phyloP scores from a whole-genome alignment of 2,329 filamentous ascomycete species.

The Emericellopsis atlantica region DNA sequence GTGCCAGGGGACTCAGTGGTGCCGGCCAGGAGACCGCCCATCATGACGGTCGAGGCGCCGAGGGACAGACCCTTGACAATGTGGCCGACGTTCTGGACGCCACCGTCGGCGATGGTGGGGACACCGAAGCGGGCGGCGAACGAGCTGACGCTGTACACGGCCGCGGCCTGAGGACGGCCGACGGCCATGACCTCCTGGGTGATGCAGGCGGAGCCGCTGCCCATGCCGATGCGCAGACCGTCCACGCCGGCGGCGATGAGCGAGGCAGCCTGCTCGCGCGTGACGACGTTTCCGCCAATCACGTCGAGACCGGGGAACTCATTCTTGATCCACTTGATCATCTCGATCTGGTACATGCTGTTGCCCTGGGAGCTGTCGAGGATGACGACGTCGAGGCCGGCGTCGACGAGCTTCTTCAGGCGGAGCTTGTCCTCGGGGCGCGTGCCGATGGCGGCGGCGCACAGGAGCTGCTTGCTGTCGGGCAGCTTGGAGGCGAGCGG shows the following conservation, averaged over 20 bases:
- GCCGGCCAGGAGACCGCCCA: slow-evolving; percentile 94
- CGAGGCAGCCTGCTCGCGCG: slow-evolving; percentile 83
- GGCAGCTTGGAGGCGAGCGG: slow-evolving; percentile 92
- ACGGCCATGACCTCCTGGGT: slow-evolving; percentile 99
- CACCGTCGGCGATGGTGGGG: slow-evolving; percentile 94
- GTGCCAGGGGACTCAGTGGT: slow-evolving; percentile 96
- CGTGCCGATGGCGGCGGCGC: slow-evolving; percentile 89
- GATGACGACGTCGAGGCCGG: slow-evolving; percentile 88
- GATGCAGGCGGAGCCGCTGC: slow-evolving; percentile 93
- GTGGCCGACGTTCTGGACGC: slow-evolving; percentile 96
- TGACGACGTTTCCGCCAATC: slow-evolving; percentile 97
- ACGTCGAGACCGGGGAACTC: slow-evolving; percentile 81
- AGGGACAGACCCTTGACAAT: slow-evolving; percentile 97
- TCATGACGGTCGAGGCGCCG: slow-evolving; percentile 94
- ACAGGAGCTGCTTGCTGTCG: slow-evolving; percentile 94
- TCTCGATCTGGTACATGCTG: slow-evolving; percentile 96
- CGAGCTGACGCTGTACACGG: slow-evolving; percentile 77
- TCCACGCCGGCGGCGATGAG: slow-evolving; percentile 92
- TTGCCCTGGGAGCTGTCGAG: slow-evolving; percentile 96
- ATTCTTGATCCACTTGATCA: slow-evolving; percentile 92
- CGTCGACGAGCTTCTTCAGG: slow-evolving; percentile 79
- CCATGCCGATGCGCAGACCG: slow-evolving; percentile 97
- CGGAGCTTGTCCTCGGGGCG: slow-evolving; percentile 84
- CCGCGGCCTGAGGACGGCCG: slow-evolving; percentile 85
- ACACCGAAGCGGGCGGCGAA: slow-evolving; percentile 93